Base-by-base conservation (phyloP, 1,284 basidiomycete species). In the Tilletia indica region DNA sequence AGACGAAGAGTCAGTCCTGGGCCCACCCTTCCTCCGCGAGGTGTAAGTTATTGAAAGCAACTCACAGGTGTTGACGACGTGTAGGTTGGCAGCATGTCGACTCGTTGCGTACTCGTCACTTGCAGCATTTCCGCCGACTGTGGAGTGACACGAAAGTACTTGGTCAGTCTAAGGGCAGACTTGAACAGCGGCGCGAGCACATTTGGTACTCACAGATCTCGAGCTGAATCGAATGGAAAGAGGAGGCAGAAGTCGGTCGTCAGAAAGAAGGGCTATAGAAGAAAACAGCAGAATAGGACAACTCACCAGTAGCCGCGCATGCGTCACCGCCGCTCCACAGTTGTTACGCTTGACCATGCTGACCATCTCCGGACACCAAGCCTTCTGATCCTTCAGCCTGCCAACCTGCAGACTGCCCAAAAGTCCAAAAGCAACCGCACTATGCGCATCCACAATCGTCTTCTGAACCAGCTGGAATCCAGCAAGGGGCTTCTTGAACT, bases 341-440 rank as follows among this genome's bases (percentile, higher is more conserved):
- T 97, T 98, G 84, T 98, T 98, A 76, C 93, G 89, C 88, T 99
- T 99, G 76, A 97, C 89, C 80, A 97, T 87, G 76, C 92, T 94
- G 76, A 99, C 89, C 92, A 64, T 81, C 85, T 98, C 94, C 1
- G 96, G 92, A 25, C 91, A 89, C 81, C 91, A 88, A 77, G 87
- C 87, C 36, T 91, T 91, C 63, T 87, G 83, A 77, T 98, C 96
- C 87, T 97, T 97, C 75, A 97, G 87, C 39, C 94, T 87, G 1
- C 95, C 95, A 4, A 98, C 91, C 86, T 95, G 87, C 36, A 88
- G 80, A 11, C 77, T 78, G 48, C 81, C 93, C 36, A 91, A 88
- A 19, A 95, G 86, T n/a, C 93, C 94, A 16, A 97, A 86, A 0
- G 91, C 89, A 12, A 90, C 89, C 80, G 96, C 93, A 1, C 91